Percentiles rank a stretch among this genome's conserved stretches.
These are phyloP conservation scores for Blastobotrys petasosporus DNA, from an alignment of 1,139 yeast genomes.

Conservation along the genomic window DNA sequence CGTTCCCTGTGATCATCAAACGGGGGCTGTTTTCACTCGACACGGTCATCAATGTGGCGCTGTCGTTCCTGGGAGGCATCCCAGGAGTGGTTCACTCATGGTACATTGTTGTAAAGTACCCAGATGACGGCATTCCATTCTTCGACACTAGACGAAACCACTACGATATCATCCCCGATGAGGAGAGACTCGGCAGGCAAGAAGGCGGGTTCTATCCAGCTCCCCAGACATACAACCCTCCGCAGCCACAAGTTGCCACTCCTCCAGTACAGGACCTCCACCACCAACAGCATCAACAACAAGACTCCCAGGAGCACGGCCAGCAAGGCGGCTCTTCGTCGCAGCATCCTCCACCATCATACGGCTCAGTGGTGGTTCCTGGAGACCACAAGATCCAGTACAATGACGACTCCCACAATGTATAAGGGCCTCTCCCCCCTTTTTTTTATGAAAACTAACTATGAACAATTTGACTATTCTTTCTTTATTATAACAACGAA, in stretches of 20 bases:
- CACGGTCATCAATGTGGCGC: constrained; percentile 51
- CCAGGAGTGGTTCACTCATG: constrained; percentile 56
- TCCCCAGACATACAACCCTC: background rate
- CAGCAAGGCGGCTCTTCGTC: constrained; percentile 3
- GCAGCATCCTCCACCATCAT: constrained; percentile 21
- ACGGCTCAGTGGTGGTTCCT: constrained; percentile 15
- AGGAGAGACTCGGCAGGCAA: constrained; percentile 4
- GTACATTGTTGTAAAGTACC: constrained; percentile 39
- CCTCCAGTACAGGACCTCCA: no score
- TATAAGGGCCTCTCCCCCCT: background rate
- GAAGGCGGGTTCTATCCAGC: constrained; percentile 4
- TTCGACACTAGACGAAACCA: constrained; percentile 19
- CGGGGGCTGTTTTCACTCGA: constrained; percentile 60
- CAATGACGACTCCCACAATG: constrained; percentile 6
- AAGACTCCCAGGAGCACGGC: background rate
- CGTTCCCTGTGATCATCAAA: constrained; percentile 65
- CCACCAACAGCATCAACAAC: background rate
- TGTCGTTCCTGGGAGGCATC: constrained; percentile 57
- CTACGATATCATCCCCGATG: constrained; percentile 20
- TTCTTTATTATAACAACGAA: no score
- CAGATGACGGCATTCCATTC: constrained; percentile 53
- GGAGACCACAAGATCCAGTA: constrained; percentile 27
- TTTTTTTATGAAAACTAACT: no score
- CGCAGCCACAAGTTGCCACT: constrained; percentile 2
- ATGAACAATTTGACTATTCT: no score